These are phyloP conservation scores for Botryotinia calthae DNA, from an alignment of 2,329 filamentous ascomycete species.

Conservation along the genomic window DNA sequence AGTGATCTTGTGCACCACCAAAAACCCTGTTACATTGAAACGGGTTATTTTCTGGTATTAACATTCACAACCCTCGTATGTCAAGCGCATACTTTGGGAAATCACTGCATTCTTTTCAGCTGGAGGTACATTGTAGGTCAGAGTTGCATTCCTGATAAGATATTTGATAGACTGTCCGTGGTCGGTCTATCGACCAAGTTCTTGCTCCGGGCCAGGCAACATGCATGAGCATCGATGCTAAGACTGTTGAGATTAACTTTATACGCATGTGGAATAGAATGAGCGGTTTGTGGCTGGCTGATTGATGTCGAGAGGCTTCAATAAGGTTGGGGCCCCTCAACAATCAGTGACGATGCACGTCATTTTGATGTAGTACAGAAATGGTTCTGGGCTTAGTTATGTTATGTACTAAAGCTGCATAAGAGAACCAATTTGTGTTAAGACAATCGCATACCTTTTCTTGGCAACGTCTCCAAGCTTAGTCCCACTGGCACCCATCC, in stretches of 20 bases:
- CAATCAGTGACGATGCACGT: not conserved
- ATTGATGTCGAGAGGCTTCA: not conserved
- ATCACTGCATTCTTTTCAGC: not conserved
- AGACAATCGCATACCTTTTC: not conserved
- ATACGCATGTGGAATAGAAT: not conserved
- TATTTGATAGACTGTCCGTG: too few relatives aligned
- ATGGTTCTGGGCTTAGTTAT: too few relatives aligned
- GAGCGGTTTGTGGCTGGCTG: not conserved
- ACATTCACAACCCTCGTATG: not conserved
- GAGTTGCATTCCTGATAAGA: not conserved
- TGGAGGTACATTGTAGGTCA: accelerated
- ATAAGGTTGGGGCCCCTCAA: accelerated
- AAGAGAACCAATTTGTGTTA: too few relatives aligned
- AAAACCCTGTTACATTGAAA: too few relatives aligned
- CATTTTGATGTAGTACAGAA: too few relatives aligned
- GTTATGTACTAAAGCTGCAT: too few relatives aligned
- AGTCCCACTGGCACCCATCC: not conserved
- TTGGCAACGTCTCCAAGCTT: not conserved
- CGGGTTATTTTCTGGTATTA: not conserved
- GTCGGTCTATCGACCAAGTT: too few relatives aligned
- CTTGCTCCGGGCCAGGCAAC: too few relatives aligned
- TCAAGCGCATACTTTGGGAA: not conserved
- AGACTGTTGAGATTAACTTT: not conserved
- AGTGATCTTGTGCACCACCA: not conserved
- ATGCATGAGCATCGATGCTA: not conserved